Conservation (phyloP, 345 rosid genomes). For the Mallotus nudiflorus region DNA sequence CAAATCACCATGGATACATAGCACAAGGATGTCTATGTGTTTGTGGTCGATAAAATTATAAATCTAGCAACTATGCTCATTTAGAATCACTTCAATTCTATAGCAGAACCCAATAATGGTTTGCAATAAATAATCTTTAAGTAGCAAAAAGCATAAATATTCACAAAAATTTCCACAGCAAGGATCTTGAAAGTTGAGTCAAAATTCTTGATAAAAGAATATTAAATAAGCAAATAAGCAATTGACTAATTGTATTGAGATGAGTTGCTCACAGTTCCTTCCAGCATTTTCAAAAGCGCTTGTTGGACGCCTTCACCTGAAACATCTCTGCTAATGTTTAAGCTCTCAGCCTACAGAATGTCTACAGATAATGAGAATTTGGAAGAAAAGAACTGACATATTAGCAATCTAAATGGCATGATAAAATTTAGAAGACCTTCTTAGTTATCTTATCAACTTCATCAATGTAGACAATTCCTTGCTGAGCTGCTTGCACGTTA, state of each 20-base stretch:
- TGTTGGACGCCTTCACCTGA: constrained; percentile 99
- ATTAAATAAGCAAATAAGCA: too few relatives aligned
- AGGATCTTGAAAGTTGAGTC: neutral
- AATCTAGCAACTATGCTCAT: too few relatives aligned
- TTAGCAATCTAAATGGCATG: neutral
- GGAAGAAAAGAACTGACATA: neutral
- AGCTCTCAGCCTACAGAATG: constrained; percentile 80
- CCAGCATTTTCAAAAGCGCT: constrained; percentile 89
- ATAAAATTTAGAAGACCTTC: constrained; percentile 48
- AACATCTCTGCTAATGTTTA: constrained; percentile 92
- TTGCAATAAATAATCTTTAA: too few relatives aligned
- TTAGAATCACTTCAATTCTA: too few relatives aligned
- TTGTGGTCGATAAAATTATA: too few relatives aligned
- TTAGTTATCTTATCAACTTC: constrained; percentile 98
- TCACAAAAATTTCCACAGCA: neutral
- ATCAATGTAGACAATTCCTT: constrained; percentile 92
- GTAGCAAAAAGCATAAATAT: too few relatives aligned
- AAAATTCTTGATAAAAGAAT: neutral
- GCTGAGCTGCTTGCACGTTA: constrained; percentile 96
- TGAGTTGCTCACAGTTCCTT: constrained; percentile 84
- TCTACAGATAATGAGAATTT: neutral
- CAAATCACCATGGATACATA: neutral
- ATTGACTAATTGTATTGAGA: constrained; percentile 8
- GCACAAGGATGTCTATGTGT: too few relatives aligned
- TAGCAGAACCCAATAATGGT: too few relatives aligned